These are phyloP conservation scores for Mycena filopes DNA, from an alignment of 768 basidiomycete species.

Conservation along the genomic window DNA sequence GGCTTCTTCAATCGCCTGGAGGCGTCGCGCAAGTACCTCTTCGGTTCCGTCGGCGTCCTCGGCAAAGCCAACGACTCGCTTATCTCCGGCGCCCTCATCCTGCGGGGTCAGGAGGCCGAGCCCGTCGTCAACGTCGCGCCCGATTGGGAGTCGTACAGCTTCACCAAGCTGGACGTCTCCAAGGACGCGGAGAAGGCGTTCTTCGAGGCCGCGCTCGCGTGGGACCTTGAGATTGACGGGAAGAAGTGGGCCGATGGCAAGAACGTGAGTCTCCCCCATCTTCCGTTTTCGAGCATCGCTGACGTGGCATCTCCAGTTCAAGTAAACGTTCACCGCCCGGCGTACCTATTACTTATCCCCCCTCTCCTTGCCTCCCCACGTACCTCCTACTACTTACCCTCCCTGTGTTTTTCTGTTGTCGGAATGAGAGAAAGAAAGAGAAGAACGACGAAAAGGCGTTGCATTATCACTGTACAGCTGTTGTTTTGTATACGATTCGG, in stretches of 20 bases:
- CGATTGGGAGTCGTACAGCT: slow-evolving; percentile 91
- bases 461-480: slow-evolving; percentile 22
- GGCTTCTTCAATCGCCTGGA: slow-evolving; percentile 99
- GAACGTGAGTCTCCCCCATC: slow-evolving; percentile 68
- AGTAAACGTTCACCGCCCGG: slow-evolving; percentile 33
- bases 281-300: neutral
- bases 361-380: slow-evolving; percentile 29
- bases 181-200: slow-evolving; percentile 84
- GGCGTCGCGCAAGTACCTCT: slow-evolving; percentile 96
- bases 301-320: slow-evolving; percentile 41
- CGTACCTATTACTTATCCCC: neutral
- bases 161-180: slow-evolving; percentile 78
- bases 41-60: slow-evolving; percentile 92
- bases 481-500: slow-evolving; percentile 25
- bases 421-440: slow-evolving; percentile 23
- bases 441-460: slow-evolving; percentile 13
- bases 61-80: slow-evolving; percentile 81
- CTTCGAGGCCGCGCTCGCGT: slow-evolving; percentile 93
- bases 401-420: neutral
- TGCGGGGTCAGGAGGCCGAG: slow-evolving; percentile 80
- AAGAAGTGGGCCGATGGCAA: slow-evolving; percentile 94
- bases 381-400: slow-evolving; percentile 38
- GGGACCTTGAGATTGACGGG: slow-evolving; percentile 91
- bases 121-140: slow-evolving; percentile 84
- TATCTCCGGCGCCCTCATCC: slow-evolving; percentile 85